Percentiles rank a stretch among this genome's conserved stretches.
Evolutionary conservation across 1,284 basidiomycete genomes (phyloP).

Genomic region (Pascua sp.): DNA sequence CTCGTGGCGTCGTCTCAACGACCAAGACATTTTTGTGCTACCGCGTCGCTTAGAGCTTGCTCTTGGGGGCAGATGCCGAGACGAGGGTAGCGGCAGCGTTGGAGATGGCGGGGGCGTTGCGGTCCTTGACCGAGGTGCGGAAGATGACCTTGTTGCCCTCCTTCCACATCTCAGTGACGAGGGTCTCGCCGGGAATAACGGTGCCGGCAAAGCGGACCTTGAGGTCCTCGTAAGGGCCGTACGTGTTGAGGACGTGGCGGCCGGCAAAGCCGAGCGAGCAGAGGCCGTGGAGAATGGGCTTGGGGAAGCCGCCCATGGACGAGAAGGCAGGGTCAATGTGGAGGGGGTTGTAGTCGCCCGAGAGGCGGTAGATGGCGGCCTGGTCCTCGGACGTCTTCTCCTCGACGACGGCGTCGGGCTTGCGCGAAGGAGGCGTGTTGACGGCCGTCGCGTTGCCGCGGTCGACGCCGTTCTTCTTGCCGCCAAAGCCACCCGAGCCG

Average conservation of each 20-base stretch:
- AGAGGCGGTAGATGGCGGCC: slow-evolving; percentile 84
- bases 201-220: slow-evolving; percentile 74
- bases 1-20: too few species aligned
- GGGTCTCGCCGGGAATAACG: slow-evolving; percentile 92
- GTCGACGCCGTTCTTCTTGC: slow-evolving; percentile 77
- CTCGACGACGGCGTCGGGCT: slow-evolving; percentile 78
- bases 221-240: slow-evolving; percentile 84
- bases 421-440: slow-evolving; percentile 77
- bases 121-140: slow-evolving; percentile 56
- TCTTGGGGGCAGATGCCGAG: slow-evolving; percentile 30
- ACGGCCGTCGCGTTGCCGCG: slow-evolving; percentile 82
- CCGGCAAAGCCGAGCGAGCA: slow-evolving; percentile 91
- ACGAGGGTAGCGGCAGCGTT: slow-evolving; percentile 56
- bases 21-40: too few species aligned
- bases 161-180: slow-evolving; percentile 97
- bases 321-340: slow-evolving; percentile 94
- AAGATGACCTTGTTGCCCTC: slow-evolving; percentile 90
- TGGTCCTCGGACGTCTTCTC: slow-evolving; percentile 79
- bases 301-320: slow-evolving; percentile 88
- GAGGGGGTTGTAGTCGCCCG: slow-evolving; percentile 86
- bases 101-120: slow-evolving; percentile 52
- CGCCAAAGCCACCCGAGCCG: slow-evolving; percentile 91
- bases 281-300: slow-evolving; percentile 72
- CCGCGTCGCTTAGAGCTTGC: slow-evolving; percentile 34
- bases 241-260: slow-evolving; percentile 88